A percentile compares a stretch with the other conserved stretches of the same genome.
Conservation (phyloP, 1,284 basidiomycete genomes). For the Fomes fomentarius region DNA sequence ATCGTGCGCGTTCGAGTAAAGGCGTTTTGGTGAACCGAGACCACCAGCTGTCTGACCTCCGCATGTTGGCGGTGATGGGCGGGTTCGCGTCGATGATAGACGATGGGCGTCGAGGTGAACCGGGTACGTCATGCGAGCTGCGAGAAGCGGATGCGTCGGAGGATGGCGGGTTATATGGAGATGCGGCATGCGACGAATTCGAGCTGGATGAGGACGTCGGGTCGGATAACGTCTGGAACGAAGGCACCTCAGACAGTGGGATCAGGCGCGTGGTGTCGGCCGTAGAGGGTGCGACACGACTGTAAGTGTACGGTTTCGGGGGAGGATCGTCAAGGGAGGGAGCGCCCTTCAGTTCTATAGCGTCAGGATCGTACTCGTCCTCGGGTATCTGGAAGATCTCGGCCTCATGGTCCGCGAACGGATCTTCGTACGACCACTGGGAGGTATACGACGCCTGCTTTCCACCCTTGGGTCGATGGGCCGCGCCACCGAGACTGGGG, state of each 20-base stretch:
- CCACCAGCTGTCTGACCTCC: constrained; percentile 52
- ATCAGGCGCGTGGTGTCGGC: constrained; percentile 34
- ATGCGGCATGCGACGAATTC: constrained; percentile 23
- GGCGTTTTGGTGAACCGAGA: constrained; percentile 44
- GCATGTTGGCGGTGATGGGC: constrained; percentile 35
- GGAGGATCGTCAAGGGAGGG: constrained; percentile 33
- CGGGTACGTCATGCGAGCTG: constrained; percentile 33
- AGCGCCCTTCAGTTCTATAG: constrained; percentile 20
- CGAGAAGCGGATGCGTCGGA: constrained; percentile 23
- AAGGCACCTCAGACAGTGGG: constrained; percentile 33
- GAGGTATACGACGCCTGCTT: constrained; percentile 44
- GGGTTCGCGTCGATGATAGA: constrained; percentile 45
- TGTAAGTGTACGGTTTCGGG: constrained; percentile 31
- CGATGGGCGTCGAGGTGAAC: constrained; percentile 35
- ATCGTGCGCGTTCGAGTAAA: constrained; percentile 40
- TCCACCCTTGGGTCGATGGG: constrained; percentile 36
- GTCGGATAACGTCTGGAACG: constrained; percentile 28
- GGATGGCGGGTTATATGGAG: constrained; percentile 10
- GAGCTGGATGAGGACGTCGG: constrained; percentile 25
- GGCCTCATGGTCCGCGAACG: constrained; percentile 54
- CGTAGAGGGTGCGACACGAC: constrained; percentile 29
- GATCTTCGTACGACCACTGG: constrained; percentile 44
- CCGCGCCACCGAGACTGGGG: constrained; percentile 18
- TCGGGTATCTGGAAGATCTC: constrained; percentile 36
- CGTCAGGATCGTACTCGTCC: constrained; percentile 31